Evolutionary conservation across 352 stramenopile genomes (phyloP), one percentile per base, ranked within the genome.

Genomic region (Phytophthora foliorum): DNA sequence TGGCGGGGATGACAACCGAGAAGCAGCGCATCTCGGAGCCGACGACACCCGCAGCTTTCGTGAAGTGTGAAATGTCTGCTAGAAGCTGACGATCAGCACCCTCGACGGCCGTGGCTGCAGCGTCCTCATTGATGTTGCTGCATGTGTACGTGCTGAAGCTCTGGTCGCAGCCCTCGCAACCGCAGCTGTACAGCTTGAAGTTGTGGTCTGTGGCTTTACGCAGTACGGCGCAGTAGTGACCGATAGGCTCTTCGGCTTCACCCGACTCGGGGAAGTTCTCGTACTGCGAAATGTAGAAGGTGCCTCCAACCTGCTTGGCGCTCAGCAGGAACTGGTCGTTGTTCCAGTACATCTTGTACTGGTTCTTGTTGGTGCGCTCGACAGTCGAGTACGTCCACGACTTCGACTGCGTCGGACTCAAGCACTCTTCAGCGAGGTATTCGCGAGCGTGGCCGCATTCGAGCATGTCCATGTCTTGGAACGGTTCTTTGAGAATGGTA

Each of bases 231-330:
- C 88, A 96, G 67, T 95, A 97, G 63, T 93, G 86, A 5, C 74
- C 80, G 10, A 67, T 86, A 0, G 82, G 82, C 19, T 85, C 75
- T 3, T 81, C 74, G 3, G 32, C 54, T 2, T 88, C 80, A 9
- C 58, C 67, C 1, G 75, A 78, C 49, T 95, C 86, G 2, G 89
- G 82, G 65, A 97, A 97, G 53, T 96, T 78, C 54, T 95, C 86
- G 66, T 97, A 97, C 63, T 97, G 89, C 21, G 88, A 97, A 67
- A 97, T 96, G 78, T 93, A 97, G 63, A 95, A 95, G 17, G 80
- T 91, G 32, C 84, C 84, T 29, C 84, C 85, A n/a, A 93, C 69
- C 44, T 95, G 85, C 72, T 93, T 93, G 61, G 88, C 88, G 25
- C 88, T 95, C 41, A 94, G 75, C 44, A 95, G 64, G 67, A 95